phyloP scores from a whole-genome alignment of 2,329 filamentous ascomycete genomes.

The Fusarium xylarioides region DNA sequence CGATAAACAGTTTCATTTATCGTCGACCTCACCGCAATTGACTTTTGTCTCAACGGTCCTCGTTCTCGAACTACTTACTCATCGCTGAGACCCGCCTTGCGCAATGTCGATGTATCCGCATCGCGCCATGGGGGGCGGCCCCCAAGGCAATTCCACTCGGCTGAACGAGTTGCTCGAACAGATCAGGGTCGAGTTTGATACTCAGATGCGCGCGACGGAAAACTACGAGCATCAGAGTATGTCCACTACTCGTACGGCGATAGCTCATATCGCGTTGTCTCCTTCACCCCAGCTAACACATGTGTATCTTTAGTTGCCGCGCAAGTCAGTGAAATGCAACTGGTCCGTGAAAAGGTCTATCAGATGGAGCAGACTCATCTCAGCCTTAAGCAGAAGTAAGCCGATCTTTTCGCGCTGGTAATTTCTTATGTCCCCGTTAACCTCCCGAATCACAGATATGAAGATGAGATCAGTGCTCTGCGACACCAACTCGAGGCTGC shows the following conservation, averaged over 20 bases:
- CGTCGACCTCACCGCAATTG: slow-evolving; percentile 1
- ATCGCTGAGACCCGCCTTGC: slow-evolving; percentile 33
- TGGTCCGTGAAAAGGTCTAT: slow-evolving; percentile 93
- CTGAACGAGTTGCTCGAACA: slow-evolving; percentile 92
- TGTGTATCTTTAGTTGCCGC: slow-evolving; percentile 71
- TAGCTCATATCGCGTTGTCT: slow-evolving; percentile 11
- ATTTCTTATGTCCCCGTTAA: background rate
- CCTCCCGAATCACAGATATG: slow-evolving; percentile 72
- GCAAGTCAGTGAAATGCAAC: slow-evolving; percentile 94
- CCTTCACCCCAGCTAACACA: slow-evolving; percentile 34
- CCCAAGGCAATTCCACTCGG: slow-evolving; percentile 67
- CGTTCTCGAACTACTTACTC: slow-evolving; percentile 10
- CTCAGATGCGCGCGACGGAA: slow-evolving; percentile 80
- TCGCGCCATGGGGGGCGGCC: slow-evolving; percentile 80
- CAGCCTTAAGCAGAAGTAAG: slow-evolving; percentile 90
- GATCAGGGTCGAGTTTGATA: slow-evolving; percentile 90
- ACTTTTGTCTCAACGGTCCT: slow-evolving; percentile 20
- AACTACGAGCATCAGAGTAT: slow-evolving; percentile 94
- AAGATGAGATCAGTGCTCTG: slow-evolving; percentile 86
- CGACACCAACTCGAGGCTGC: slow-evolving; percentile 86
- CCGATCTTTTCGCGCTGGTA: slow-evolving; percentile 16
- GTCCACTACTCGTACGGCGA: slow-evolving; percentile 50
- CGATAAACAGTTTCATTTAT: slow-evolving; percentile 2
- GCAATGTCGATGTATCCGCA: slow-evolving; percentile 87
- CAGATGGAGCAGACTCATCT: slow-evolving; percentile 91